Evolutionary conservation across 257 asterid species (phyloP).

Genomic region (Nicotiana knightiana): DNA sequence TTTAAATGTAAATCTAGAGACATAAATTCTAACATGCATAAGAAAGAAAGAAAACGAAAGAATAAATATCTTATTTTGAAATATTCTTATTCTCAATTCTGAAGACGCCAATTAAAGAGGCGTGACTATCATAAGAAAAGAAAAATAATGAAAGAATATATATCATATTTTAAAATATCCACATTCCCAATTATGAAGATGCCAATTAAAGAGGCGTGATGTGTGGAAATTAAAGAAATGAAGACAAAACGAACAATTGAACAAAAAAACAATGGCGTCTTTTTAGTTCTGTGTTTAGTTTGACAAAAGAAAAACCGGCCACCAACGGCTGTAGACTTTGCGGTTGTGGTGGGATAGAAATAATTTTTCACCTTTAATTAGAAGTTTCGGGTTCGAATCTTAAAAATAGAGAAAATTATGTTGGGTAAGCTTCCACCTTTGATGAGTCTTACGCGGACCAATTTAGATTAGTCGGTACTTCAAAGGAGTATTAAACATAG

Average conservation of each 20-base stretch:
- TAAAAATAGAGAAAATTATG: too few species aligned
- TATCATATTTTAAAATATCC: neutral
- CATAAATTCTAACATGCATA: neutral
- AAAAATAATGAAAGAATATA: neutral
- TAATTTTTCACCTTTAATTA: too few species aligned
- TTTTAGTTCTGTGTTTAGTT: neutral
- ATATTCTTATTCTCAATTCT: neutral
- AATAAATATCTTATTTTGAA: neutral
- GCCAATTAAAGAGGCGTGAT: neutral
- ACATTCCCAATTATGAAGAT: neutral
- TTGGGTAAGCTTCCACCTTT: too few species aligned
- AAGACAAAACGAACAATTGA: too few species aligned
- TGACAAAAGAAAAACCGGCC: too few species aligned
- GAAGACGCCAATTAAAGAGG: neutral
- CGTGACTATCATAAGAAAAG: neutral
- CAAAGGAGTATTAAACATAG: too few species aligned
- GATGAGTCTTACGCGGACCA: too few species aligned
- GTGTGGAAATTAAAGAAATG: neutral
- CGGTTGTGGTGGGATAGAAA: too few species aligned
- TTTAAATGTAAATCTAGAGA: neutral
- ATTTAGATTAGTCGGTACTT: too few species aligned
- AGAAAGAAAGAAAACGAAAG: neutral
- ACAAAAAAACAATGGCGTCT: neutral
- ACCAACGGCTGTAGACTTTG: too few species aligned
- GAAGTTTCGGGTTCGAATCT: accelerated